Evolutionary conservation across 164 flowering plant genomes (phyloP), one percentile per base, ranked within the genome.

Genomic region (Hamamelis virginiana): DNA sequence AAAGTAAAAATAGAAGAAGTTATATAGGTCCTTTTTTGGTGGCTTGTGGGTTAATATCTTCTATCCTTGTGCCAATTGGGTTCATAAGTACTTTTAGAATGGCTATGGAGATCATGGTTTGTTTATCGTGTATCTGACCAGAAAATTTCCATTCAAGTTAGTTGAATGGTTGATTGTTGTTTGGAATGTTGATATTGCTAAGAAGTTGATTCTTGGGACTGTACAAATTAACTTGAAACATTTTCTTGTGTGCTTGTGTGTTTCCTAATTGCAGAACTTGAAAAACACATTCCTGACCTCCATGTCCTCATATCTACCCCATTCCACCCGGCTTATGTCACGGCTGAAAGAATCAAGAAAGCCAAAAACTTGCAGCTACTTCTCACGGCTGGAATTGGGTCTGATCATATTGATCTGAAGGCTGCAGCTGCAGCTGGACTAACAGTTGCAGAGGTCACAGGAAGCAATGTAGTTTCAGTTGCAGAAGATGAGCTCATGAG

Each of bases 401-500:
- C 99, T 27, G 99, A 95, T 67, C 99, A 95, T 67, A 76, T 95
- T 68, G 99, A 95, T 78, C 85, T 92, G 61, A 77, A 89, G 55
- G 99, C 99, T 25, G 99, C 98, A 9, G 98, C 96, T 19, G 97
- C 75, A 21, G 97, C 98, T 55, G 97, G 98, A 10, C 65, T 95
- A 59, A 95, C 99, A 4, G 99, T 95, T 67, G 99, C 99, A 1
- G 99, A 95, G 74, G 93, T 95, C 75, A 95, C 99, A 1, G 99
- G 98, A 66, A 91, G 98, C 82, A 95, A 95, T 79, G 77, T 70
- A 10, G 99, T 92, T 18, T 92, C 99, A 1, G 99, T 95, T 70
- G 99, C 99, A 48, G 98, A 95, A 73, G 98, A 95, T 70, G 99
- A 95, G 78, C 91, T 95, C 18, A 95, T 93, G 99, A 83, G 99